phyloP scores from a whole-genome alignment of 2,329 filamentous ascomycete species.

The Akanthomyces uredinophilus region DNA sequence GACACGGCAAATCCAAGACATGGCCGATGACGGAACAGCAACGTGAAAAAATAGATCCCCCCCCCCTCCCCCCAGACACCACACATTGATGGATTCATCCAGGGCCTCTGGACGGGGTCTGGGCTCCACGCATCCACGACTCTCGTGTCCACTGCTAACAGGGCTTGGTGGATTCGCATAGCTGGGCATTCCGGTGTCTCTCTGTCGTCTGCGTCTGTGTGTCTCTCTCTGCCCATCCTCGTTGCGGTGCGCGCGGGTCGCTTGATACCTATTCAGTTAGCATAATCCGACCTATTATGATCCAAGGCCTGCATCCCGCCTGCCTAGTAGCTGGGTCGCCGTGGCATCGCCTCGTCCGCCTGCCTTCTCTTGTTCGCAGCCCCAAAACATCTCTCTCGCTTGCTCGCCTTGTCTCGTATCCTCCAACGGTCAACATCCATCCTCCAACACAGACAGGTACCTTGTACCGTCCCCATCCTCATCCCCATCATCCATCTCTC shows the following conservation, averaged over 20 bases:
- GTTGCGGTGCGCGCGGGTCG: background rate
- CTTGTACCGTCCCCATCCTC: background rate
- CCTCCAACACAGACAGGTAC: background rate
- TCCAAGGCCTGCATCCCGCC: too few species aligned
- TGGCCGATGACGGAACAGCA: background rate
- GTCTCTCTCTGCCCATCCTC: background rate
- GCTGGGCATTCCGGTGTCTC: background rate
- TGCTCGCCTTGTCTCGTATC: background rate
- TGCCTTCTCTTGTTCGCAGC: background rate
- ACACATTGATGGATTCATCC: background rate
- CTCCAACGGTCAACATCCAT: background rate
- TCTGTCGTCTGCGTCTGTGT: too few species aligned
- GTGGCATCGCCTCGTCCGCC: background rate
- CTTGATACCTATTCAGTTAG: background rate
- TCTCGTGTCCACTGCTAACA: conserved; percentile 2
- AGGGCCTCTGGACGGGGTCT: background rate
- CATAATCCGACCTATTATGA: background rate
- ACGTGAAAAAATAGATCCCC: background rate
- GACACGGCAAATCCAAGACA: background rate
- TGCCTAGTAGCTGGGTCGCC: background rate
- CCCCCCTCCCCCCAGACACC: background rate
- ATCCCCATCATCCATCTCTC: background rate
- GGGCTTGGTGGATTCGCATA: background rate
- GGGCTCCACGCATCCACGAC: conserved; percentile 1
- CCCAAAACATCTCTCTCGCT: background rate